Evolutionary conservation across 2,329 filamentous ascomycete species (phyloP).

Genomic region (Clarireedia paspali): DNA sequence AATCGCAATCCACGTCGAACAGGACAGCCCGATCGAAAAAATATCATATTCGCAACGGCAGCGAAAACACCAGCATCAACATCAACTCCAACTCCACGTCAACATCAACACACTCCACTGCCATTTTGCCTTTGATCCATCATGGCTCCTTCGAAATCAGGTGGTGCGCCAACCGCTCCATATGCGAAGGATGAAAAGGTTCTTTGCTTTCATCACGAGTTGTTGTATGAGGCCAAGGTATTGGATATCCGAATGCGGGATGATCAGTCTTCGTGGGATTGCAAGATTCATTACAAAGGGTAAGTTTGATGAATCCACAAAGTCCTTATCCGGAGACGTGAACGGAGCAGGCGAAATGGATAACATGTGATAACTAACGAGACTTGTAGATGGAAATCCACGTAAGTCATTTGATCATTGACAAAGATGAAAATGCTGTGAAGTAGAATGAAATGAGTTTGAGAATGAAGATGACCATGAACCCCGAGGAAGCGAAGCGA

Average conservation of each 20-base stretch:
- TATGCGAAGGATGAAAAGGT: constrained; percentile 77
- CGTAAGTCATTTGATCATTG: constrained; percentile 44
- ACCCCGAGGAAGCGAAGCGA: background rate
- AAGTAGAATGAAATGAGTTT: background rate
- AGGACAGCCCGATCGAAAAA: background rate
- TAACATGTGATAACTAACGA: background rate
- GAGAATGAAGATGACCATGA: background rate
- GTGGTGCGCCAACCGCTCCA: constrained; percentile 17
- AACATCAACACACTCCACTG: background rate
- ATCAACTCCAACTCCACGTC: background rate
- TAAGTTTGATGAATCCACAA: background rate
- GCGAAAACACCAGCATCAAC: background rate
- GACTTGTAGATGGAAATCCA: constrained; percentile 82
- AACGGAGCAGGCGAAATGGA: background rate
- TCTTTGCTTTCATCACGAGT: constrained; percentile 93
- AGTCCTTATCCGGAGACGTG: background rate
- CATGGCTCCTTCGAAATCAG: constrained; percentile 29
- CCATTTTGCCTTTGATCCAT: background rate
- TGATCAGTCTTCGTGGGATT: constrained; percentile 71
- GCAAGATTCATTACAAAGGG: constrained; percentile 92
- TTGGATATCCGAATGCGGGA: constrained; percentile 65
- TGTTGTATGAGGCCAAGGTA: constrained; percentile 96
- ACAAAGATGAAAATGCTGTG: background rate
- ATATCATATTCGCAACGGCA: background rate
- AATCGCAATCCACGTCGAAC: background rate